phyloP scores from a whole-genome alignment of 1,284 basidiomycete species.

The Irpex lacteus region DNA sequence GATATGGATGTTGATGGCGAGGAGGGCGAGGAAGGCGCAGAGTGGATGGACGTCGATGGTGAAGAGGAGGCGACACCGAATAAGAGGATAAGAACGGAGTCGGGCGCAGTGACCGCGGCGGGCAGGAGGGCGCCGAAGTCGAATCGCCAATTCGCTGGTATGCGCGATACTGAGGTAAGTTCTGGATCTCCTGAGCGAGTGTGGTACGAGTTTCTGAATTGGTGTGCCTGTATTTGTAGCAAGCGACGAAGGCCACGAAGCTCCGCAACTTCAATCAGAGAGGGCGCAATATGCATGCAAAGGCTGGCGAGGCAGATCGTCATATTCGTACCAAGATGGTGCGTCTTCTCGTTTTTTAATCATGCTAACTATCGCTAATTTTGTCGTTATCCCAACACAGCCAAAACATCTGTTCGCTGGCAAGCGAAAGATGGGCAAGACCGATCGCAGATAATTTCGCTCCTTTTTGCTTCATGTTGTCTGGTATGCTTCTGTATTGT shows the following conservation, averaged over 20 bases:
- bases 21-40: constrained; percentile 37
- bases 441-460: constrained; percentile 61
- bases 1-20: constrained; percentile 42
- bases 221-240: constrained; percentile 39
- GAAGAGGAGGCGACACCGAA: constrained; percentile 51
- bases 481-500: not conserved
- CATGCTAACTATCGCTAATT: not conserved
- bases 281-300: constrained; percentile 82
- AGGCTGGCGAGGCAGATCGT: constrained; percentile 88
- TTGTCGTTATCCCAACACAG: constrained; percentile 34
- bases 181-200: not conserved
- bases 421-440: constrained; percentile 88
- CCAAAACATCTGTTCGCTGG: constrained; percentile 87
- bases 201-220: constrained; percentile 3
- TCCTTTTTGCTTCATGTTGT: not conserved
- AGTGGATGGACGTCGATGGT: constrained; percentile 55
- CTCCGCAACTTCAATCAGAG: constrained; percentile 85
- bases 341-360: not conserved
- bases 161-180: constrained; percentile 70
- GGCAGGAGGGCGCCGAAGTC: constrained; percentile 59
- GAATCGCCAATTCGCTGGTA: constrained; percentile 76
- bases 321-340: constrained; percentile 81
- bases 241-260: constrained; percentile 76
- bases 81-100: constrained; percentile 63
- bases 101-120: constrained; percentile 51